phyloP scores from a whole-genome alignment of 495 filamentous ascomycete genomes.

The Thermothielavioides terrestris region DNA sequence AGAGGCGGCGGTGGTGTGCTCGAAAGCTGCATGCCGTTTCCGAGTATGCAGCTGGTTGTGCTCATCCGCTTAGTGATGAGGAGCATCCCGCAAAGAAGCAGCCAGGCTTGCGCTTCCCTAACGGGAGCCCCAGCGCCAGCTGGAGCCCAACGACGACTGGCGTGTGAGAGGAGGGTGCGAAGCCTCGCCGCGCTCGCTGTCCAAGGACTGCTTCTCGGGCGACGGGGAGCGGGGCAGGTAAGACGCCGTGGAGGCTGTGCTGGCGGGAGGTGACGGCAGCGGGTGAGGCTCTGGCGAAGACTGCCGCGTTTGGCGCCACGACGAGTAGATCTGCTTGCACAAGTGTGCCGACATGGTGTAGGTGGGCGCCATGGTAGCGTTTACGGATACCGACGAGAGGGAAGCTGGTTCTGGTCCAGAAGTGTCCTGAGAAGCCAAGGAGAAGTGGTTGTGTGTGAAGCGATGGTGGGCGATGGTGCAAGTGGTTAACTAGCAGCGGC shows the following conservation, averaged over 20 bases:
- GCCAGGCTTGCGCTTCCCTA: neutral
- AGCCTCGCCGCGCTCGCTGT: constrained; percentile 27
- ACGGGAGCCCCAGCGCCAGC: constrained; percentile 20
- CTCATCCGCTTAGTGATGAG: too few species aligned
- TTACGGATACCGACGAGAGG: too few species aligned
- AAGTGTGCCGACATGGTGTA: constrained; percentile 47
- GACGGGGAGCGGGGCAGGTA: constrained; percentile 33
- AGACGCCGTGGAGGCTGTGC: constrained; percentile 7
- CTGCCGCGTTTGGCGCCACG: constrained; percentile 35
- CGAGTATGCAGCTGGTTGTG: too few species aligned
- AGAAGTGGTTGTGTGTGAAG: neutral
- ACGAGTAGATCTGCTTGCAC: constrained; percentile 44
- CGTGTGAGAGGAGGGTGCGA: constrained; percentile 6
- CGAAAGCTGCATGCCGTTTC: too few species aligned
- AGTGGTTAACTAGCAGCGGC: too few species aligned
- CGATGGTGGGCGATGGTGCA: too few species aligned
- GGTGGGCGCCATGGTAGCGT: constrained; percentile 44
- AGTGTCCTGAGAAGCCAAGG: too few species aligned
- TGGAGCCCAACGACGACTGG: constrained; percentile 10
- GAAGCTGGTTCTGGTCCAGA: constrained; percentile 1
- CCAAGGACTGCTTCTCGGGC: constrained; percentile 37
- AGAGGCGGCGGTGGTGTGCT: too few species aligned
- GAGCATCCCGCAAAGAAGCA: too few species aligned
- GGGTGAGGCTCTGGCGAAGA: constrained; percentile 28
- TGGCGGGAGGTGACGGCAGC: constrained; percentile 18